A percentile compares a stretch with the other conserved stretches of the same genome.
Evolutionary conservation across 192 early-diverging fungal species (phyloP).

Genomic region (Coemansia sp.): DNA sequence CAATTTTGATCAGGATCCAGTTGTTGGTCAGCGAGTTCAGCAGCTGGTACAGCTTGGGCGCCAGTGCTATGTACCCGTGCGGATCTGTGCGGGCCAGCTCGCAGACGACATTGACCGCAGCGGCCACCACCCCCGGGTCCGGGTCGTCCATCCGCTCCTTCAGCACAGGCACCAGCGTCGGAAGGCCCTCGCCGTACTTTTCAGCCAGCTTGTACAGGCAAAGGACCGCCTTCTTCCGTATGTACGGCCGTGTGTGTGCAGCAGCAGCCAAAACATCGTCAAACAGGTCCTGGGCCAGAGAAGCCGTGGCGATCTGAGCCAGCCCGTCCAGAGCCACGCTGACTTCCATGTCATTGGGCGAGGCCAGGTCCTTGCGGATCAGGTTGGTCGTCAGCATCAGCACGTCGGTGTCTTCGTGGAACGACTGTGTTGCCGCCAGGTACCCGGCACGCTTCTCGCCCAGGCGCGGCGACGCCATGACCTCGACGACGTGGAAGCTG

Average conservation of each 20-base stretch:
- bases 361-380: slow-evolving; percentile 94
- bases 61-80: slow-evolving; percentile 86
- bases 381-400: slow-evolving; percentile 95
- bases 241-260: slow-evolving; percentile 88
- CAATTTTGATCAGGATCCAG: slow-evolving; percentile 99
- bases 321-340: slow-evolving; percentile 88
- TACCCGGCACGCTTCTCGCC: slow-evolving; percentile 88
- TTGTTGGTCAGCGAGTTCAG: slow-evolving; percentile 89
- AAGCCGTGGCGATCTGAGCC: slow-evolving; percentile 86
- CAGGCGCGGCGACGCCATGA: slow-evolving; percentile 88
- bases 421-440: slow-evolving; percentile 81
- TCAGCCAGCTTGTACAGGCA: slow-evolving; percentile 84
- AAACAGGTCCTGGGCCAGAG: slow-evolving; percentile 81
- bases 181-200: slow-evolving; percentile 84
- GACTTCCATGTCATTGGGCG: slow-evolving; percentile 74
- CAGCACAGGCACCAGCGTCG: slow-evolving; percentile 72
- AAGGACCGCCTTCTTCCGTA: slow-evolving; percentile 86
- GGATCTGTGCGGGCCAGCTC: slow-evolving; percentile 92
- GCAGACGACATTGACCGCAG: slow-evolving; percentile 93
- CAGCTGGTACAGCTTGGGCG: slow-evolving; percentile 88
- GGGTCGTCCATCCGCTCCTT: slow-evolving; percentile 87
- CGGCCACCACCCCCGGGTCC: slow-evolving; percentile 88
- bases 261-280: slow-evolving; percentile 83
- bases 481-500: slow-evolving; percentile 91
- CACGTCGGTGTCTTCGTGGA: slow-evolving; percentile 90